Evolutionary conservation across 805 yeast genomes (phyloP).

Genomic region (Ogataea pini): DNA sequence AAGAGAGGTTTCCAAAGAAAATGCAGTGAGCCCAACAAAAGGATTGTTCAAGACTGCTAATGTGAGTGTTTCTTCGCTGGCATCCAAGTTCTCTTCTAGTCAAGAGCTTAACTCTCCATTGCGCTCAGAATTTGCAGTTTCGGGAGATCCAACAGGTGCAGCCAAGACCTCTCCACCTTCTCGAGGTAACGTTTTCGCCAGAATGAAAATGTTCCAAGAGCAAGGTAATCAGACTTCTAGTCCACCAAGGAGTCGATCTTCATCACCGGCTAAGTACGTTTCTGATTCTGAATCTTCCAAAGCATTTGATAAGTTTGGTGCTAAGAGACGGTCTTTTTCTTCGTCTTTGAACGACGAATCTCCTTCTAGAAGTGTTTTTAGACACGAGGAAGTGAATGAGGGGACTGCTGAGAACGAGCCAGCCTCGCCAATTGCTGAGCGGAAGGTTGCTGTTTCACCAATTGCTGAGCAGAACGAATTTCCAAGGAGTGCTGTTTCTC

Average conservation of each 20-base stretch:
- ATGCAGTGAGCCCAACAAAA: conserved; percentile 14
- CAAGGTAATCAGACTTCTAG: conserved; percentile 1
- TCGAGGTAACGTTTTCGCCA: conserved; percentile 24
- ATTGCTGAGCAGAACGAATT: neutral
- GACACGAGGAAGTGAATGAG: conserved; percentile 1
- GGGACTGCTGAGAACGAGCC: neutral
- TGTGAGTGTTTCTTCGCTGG: conserved; percentile 31
- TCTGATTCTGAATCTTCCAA: conserved; percentile 17
- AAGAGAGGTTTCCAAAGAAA: conserved; percentile 6
- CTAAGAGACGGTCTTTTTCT: conserved; percentile 23
- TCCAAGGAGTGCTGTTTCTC: neutral
- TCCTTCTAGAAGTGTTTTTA: conserved; percentile 1
- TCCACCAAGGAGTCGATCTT: conserved; percentile 19
- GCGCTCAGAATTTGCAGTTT: neutral
- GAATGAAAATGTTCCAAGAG: conserved; percentile 31
- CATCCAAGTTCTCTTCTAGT: conserved; percentile 31
- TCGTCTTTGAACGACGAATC: conserved; percentile 9
- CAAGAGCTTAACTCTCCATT: conserved; percentile 22
- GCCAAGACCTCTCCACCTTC: conserved; percentile 24
- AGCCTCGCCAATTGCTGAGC: neutral
- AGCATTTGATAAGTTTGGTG: conserved; percentile 35
- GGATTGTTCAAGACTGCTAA: conserved; percentile 20
- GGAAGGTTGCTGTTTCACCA: neutral
- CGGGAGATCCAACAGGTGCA: conserved; percentile 14
- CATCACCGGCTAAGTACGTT: conserved; percentile 22